These are phyloP conservation scores for Vitis rupestris DNA, from an alignment of 164 flowering plant species.

Conservation along the genomic window DNA sequence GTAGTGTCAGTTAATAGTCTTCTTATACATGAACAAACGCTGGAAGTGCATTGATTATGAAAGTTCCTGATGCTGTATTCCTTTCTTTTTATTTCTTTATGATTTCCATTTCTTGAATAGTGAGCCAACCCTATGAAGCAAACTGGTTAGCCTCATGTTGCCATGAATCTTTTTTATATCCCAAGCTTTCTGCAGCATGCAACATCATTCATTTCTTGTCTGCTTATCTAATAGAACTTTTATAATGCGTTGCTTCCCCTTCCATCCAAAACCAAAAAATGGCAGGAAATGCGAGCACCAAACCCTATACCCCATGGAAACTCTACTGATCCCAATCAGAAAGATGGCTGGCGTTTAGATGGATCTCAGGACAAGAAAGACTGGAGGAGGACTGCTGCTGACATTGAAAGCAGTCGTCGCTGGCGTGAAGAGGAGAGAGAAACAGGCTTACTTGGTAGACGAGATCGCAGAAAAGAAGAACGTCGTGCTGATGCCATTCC, in stretches of 20 bases:
- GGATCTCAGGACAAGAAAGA: constrained; percentile 80
- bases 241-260: too few relatives aligned
- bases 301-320: constrained; percentile 37
- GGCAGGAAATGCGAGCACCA: constrained; percentile 60
- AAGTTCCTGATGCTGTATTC: too few relatives aligned
- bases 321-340: constrained; percentile 43
- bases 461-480: constrained; percentile 77
- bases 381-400: constrained; percentile 59
- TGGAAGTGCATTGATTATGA: too few relatives aligned
- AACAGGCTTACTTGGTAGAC: constrained; percentile 73
- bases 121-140: too few relatives aligned
- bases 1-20: too few relatives aligned
- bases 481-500: constrained; percentile 57
- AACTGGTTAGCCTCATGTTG: too few relatives aligned
- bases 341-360: constrained; percentile 75
- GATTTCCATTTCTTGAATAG: too few relatives aligned
- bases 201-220: too few relatives aligned
- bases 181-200: too few relatives aligned
- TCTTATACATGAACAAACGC: too few relatives aligned
- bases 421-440: constrained; percentile 99
- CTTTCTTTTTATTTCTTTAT: too few relatives aligned
- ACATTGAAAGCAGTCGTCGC: constrained; percentile 64
- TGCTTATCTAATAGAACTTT: neutral
- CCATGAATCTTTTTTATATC: too few relatives aligned
- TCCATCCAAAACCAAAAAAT: neutral